Percentiles rank a stretch among this genome's conserved stretches.
phyloP scores from a whole-genome alignment of 2,329 filamentous ascomycete genomes.

The Domatiomyces catenatus region DNA sequence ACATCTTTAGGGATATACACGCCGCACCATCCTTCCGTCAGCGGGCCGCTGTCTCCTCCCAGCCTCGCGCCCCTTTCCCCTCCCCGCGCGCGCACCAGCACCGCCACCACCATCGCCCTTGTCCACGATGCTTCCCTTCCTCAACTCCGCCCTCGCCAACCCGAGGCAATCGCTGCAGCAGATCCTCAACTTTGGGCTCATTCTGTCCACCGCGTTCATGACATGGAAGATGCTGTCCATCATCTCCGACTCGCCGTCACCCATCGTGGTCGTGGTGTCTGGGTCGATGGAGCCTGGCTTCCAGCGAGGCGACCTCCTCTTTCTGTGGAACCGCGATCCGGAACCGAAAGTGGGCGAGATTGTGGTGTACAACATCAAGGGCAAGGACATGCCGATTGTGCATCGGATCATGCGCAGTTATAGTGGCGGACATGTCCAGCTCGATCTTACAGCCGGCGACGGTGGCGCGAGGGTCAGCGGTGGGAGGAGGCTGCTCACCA shows the following conservation, averaged over 20 bases:
- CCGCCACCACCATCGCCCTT: conserved; percentile 19
- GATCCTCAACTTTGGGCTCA: conserved; percentile 78
- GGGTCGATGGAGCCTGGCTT: conserved; percentile 56
- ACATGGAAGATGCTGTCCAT: conserved; percentile 84
- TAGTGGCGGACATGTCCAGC: conserved; percentile 22
- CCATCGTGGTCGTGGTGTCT: conserved; percentile 51
- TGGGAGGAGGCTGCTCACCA: conserved; percentile 59
- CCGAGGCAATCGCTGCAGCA: conserved; percentile 69
- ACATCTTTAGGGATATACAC: not conserved
- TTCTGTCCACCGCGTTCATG: conserved; percentile 87
- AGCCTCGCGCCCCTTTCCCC: not conserved
- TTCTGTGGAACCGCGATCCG: conserved; percentile 46
- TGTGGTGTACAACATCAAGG: conserved; percentile 70
- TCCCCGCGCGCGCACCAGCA: conserved; percentile 28
- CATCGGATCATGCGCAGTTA: conserved; percentile 70
- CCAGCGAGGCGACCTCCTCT: conserved; percentile 47
- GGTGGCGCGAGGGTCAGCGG: not conserved
- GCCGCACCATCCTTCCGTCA: not conserved
- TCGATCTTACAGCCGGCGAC: not conserved
- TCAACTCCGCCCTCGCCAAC: conserved; percentile 44
- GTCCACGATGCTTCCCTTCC: conserved; percentile 48
- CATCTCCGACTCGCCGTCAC: conserved; percentile 55
- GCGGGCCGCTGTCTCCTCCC: not conserved
- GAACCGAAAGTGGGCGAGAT: conserved; percentile 56
- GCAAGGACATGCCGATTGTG: conserved; percentile 95